Evolutionary conservation across 768 basidiomycete species (phyloP), one percentile per base, ranked within the genome.

Genomic region (Hypholoma fasciculare): DNA sequence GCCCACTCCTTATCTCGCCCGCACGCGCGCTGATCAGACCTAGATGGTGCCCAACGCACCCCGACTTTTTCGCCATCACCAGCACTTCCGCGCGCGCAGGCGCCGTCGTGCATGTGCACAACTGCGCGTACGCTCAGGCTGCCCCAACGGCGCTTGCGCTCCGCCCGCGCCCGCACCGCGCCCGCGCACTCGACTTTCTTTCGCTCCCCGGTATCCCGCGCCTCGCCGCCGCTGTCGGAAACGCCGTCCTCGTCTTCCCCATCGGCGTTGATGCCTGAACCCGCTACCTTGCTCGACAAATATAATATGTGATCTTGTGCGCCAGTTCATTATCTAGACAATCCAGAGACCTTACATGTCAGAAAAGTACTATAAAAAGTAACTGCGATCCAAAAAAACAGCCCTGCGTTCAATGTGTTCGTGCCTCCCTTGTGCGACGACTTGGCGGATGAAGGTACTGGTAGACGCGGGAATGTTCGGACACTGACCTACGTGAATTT

Each of bases 151-250:
- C 78, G 8, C 83, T 92, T 51, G 72, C 71, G 43, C 66, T 93
- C 54, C 79, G 80, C 26, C 77, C 83, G 26, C 82, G 82, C 23
- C 91, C 91, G 14, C 81, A 87, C 69, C 77, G 79, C 59, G 76
- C 92, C 36, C 80, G 81, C 52, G 87, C 90, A 68, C 90, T 94
- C 64, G 92, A 93, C 73, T 93, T 92, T 71, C 72, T 94, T 50
- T 78, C 80, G 3, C 60, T 79, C 23, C 76, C 72, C 43, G 84
- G 85, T 20, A 86, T 85, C 57, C 87, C 87, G 44, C 75, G 85
- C 34, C 80, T 94, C 55, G 92, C 81, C 2, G 85, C 85, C 9
- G 89, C 87, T 8, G 77, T 89, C 20, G 88, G 88, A 37, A 72
- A 76, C 53, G 80, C 80, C 48, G 69, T 91, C 5, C 68, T 80